Base-by-base conservation (phyloP, 768 basidiomycete species). In the Mycena latifolia region DNA sequence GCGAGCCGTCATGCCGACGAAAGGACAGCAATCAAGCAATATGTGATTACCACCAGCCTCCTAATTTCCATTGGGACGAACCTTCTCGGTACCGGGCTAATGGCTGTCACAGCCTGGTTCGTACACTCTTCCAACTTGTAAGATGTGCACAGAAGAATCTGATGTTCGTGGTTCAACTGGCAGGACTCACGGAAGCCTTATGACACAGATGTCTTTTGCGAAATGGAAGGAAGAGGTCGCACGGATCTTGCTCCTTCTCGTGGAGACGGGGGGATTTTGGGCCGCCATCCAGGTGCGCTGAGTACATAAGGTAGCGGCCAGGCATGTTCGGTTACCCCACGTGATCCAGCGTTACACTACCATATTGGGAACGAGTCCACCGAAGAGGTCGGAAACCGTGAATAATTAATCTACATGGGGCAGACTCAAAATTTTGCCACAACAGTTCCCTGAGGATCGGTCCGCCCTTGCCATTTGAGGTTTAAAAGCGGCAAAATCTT, bases 231-330 rank as follows among this genome's bases (percentile, higher is more conserved):
- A 56, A 17, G 45, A 60, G 18, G 67, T 68, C 6, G 6, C 52
- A 12, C 55, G 57, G n/a, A n/a, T 63, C 2, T 51, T 68, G 8
- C 52, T 63, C 11, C 37, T 69, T 14, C 56, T 69, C 5, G 63
- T 64, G 17, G 67, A 69, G 33, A 69, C 67, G 14, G 67, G 67
- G 2, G 50, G 9, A 24, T 18, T 68, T 17, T 68, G 61, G 55
- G 67, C 67, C 20, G 37, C 35, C 17, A 22, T 68, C 7, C 67
- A 68, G 56, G 67, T 64, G 6, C 15, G 59, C 48, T 25, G n/a
- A 33, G 37, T 18, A 15, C 37, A 17, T 17, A n/a, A n/a, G n/a
- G n/a, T n/a, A n/a, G n/a, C n/a, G n/a, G n/a, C n/a, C n/a, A n/a
- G n/a, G n/a, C n/a, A n/a, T n/a, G n/a, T n/a, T n/a, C n/a, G n/a